Evolutionary conservation across 306 rosid genomes (phyloP).

Genomic region (Pyrus bretschneideri): DNA sequence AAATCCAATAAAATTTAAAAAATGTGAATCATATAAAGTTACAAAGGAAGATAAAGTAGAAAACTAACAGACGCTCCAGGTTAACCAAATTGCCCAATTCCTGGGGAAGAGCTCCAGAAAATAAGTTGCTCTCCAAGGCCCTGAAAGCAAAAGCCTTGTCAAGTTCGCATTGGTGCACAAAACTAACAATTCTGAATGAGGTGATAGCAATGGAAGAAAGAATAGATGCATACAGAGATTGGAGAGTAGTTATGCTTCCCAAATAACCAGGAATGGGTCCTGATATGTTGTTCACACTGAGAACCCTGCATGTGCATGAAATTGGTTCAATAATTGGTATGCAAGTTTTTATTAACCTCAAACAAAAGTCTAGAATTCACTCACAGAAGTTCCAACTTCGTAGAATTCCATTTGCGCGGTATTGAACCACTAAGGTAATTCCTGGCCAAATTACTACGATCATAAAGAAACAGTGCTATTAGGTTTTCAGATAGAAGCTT

Average conservation of each 20-base stretch:
- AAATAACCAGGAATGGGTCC: conserved; percentile 25
- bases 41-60: not conserved
- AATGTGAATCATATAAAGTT: not conserved
- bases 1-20: not conserved
- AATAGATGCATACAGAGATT: conserved; percentile 1
- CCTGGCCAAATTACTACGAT: conserved; percentile 6
- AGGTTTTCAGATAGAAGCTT: not conserved
- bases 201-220: not conserved
- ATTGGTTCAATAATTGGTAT: not conserved
- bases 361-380: not conserved
- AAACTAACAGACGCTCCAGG: conserved; percentile 20
- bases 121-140: conserved; percentile 21
- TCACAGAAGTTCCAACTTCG: conserved; percentile 15
- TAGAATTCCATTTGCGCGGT: conserved; percentile 12
- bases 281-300: conserved; percentile 23
- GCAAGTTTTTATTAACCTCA: not conserved
- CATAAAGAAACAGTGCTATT: not conserved
- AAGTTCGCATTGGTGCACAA: not conserved
- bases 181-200: too few relatives aligned
- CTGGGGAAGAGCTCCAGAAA: conserved; percentile 18
- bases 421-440: conserved; percentile 23
- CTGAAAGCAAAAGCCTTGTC: conserved; percentile 1
- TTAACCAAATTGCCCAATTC: conserved; percentile 23
- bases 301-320: conserved; percentile 6
- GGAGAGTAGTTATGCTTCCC: conserved; percentile 22